Percentiles rank a stretch among this genome's conserved stretches.
phyloP scores from a whole-genome alignment of 257 asterid genomes.

The Petrea volubilis region DNA sequence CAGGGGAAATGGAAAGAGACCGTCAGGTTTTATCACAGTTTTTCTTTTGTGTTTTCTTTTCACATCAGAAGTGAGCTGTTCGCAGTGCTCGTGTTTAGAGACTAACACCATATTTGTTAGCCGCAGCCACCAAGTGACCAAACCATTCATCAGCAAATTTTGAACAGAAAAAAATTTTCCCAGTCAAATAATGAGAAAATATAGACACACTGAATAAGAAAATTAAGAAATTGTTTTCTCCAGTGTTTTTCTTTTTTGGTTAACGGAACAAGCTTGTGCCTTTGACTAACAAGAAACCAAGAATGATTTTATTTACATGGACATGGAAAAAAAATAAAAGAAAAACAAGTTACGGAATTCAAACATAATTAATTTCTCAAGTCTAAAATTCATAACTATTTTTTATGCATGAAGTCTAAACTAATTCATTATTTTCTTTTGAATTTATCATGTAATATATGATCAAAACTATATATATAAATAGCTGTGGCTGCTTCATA shows the following conservation, averaged over 20 bases:
- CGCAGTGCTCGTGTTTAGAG: neutral
- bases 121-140: slow-evolving; percentile 18
- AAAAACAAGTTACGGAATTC: too few species aligned
- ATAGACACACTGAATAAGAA: neutral
- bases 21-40: neutral
- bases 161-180: neutral
- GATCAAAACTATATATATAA: neutral
- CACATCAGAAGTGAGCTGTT: neutral
- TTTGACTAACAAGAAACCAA: neutral
- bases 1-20: neutral
- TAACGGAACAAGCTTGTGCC: neutral
- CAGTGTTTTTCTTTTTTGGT: neutral
- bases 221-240: neutral
- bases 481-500: neutral
- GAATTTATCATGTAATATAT: neutral
- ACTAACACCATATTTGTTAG: neutral
- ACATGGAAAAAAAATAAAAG: neutral
- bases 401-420: neutral
- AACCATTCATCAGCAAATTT: neutral
- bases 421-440: neutral
- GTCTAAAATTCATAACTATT: neutral
- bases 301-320: neutral
- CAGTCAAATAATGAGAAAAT: slow-evolving; percentile 11
- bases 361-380: too few species aligned
- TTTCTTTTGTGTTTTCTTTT: neutral